Conservation (phyloP, 2,329 filamentous ascomycete genomes). For the Cadophora sp. region DNA sequence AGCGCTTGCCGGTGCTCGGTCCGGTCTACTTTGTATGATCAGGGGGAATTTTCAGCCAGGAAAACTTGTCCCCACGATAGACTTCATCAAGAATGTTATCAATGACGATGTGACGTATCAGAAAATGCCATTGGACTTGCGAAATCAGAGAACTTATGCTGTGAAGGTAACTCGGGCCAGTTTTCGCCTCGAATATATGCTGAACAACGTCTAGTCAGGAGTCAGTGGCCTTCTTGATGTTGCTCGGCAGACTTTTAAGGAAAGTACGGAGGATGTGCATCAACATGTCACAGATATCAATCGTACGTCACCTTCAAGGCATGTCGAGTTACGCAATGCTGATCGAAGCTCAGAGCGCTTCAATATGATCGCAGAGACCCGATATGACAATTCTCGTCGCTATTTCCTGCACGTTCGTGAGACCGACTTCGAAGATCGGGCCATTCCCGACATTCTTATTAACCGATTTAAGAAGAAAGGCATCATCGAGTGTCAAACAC, state of each 20-base stretch:
- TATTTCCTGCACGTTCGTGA: slow-evolving; percentile 77
- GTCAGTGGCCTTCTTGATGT: slow-evolving; percentile 89
- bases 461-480: slow-evolving; percentile 77
- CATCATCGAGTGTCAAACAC: slow-evolving; percentile 85
- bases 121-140: slow-evolving; percentile 79
- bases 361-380: slow-evolving; percentile 68
- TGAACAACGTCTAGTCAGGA: slow-evolving; percentile 62
- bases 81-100: slow-evolving; percentile 72
- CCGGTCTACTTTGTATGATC: slow-evolving; percentile 70
- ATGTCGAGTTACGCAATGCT: slow-evolving; percentile 10
- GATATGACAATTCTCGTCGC: slow-evolving; percentile 77
- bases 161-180: slow-evolving; percentile 66
- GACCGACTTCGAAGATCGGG: slow-evolving; percentile 65
- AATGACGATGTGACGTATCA: slow-evolving; percentile 84
- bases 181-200: background rate
- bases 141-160: slow-evolving; percentile 90
- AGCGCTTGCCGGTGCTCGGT: slow-evolving; percentile 69
- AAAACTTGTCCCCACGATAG: slow-evolving; percentile 64
- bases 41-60: slow-evolving; percentile 72
- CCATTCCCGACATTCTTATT: slow-evolving; percentile 74
- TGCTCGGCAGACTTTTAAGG: slow-evolving; percentile 87
- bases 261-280: slow-evolving; percentile 80
- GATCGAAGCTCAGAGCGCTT: slow-evolving; percentile 46
- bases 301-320: slow-evolving; percentile 52
- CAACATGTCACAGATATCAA: slow-evolving; percentile 72